phyloP scores from a whole-genome alignment of 257 asterid genomes.

The Leptodermis oblonga region DNA sequence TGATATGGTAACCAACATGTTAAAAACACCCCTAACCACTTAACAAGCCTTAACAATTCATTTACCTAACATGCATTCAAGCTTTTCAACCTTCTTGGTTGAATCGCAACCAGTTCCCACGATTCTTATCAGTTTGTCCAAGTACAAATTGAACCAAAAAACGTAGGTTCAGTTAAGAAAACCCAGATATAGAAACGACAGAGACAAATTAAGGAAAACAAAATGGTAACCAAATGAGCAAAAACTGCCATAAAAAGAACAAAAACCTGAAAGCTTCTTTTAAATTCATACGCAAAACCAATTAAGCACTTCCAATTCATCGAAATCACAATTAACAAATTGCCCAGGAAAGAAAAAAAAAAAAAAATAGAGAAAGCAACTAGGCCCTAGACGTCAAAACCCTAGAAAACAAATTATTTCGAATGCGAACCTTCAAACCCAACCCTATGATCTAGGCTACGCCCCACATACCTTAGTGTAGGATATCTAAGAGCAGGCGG shows the following conservation, averaged over 20 bases:
- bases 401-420: slow-evolving; percentile 31
- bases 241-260: background rate
- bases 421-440: slow-evolving; percentile 19
- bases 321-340: background rate
- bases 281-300: background rate
- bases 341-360: background rate
- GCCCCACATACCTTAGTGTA: background rate
- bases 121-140: background rate
- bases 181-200: background rate
- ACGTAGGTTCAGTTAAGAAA: background rate
- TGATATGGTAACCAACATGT: background rate
- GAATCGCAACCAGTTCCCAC: background rate
- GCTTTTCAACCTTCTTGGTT: background rate
- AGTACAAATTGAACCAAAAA: background rate
- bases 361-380: slow-evolving; percentile 1
- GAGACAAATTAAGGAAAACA: background rate
- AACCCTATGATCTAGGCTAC: slow-evolving; percentile 32
- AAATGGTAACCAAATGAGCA: background rate
- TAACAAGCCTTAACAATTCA: background rate
- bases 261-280: background rate
- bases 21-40: background rate
- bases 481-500: background rate
- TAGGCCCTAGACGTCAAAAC: slow-evolving; percentile 14
- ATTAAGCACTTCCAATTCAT: background rate
- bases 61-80: slow-evolving; percentile 2